A percentile compares a stretch with the other conserved stretches of the same genome.
phyloP scores from a whole-genome alignment of 2,329 filamentous ascomycete genomes.

The Amylocarpus encephaloides region DNA sequence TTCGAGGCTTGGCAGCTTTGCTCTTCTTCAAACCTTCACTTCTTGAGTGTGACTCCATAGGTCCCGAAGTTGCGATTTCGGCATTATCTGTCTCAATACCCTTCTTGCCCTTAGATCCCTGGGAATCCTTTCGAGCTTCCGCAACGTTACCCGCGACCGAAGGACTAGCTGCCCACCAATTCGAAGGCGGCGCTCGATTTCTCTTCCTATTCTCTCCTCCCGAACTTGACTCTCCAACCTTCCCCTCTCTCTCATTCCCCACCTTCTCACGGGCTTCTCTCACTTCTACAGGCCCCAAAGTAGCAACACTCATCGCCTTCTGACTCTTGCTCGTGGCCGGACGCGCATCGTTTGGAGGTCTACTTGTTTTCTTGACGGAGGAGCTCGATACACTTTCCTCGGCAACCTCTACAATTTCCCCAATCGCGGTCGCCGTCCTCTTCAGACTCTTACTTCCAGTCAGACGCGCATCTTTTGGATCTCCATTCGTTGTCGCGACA shows the following conservation, averaged over 20 bases:
- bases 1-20: not conserved
- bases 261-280: no score
- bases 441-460: not conserved
- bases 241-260: not conserved
- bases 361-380: not conserved
- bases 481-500: not conserved
- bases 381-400: no score
- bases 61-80: not conserved
- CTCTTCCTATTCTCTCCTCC: constrained; percentile 4
- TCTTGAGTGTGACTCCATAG: not conserved
- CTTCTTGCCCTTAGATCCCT: not conserved
- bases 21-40: not conserved
- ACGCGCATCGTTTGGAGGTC: not conserved
- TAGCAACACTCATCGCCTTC: not conserved
- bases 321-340: not conserved
- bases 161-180: constrained; percentile 12
- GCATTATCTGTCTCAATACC: not conserved
- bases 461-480: not conserved
- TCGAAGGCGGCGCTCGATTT: constrained; percentile 9
- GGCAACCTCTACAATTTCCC: no score
- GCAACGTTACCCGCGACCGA: not conserved
- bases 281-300: no score
- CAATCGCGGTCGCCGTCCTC: no score
- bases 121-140: not conserved
- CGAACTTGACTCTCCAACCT: not conserved